Base-by-base conservation (phyloP, 1,284 basidiomycete genomes). In the Ustanciosporium gigantosporum region DNA sequence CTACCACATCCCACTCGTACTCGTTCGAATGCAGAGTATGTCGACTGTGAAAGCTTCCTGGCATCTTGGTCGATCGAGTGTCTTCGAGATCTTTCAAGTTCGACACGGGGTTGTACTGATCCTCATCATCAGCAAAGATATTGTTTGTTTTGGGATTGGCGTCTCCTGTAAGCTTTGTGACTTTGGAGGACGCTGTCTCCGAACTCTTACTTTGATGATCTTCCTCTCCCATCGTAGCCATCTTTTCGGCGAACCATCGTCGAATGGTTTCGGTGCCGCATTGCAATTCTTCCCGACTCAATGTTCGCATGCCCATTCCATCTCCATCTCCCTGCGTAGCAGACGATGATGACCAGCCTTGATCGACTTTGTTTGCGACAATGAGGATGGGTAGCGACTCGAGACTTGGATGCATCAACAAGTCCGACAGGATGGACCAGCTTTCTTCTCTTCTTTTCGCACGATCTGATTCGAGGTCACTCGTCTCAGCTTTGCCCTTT, bases 1-100 rank as follows among this genome's bases (percentile, higher is more conserved):
- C 43, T 1, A 58, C 21, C 21, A 58, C 60, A 16, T 57, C 60
- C 60, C 60, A 64, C 17, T 64, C 60, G 43, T 64, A 58, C 21
- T 45, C 48, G n/a, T n/a, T n/a, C n/a, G n/a, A n/a, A n/a, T n/a
- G n/a, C n/a, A n/a, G n/a, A n/a, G 17, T 22, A 47, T 24, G 42
- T 39, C n/a, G n/a, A n/a, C n/a, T n/a, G n/a, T n/a, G n/a, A n/a
- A n/a, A n/a, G n/a, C n/a, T n/a, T 29, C 27, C n/a, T 29, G 11
- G 11, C 11, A n/a, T n/a, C n/a, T 9, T n/a, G 27, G 27, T 29
- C 27, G 27, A n/a, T n/a, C 11, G 27, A 9, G 27, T 29, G 27
- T 9, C 27, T 29, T 29, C 9, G 27, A n/a, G 11, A n/a, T n/a
- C 27, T 19, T 34, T 44, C 31, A 48, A n/a, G 2, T 29, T 43